Conservation (phyloP, 257 asterid species). For the Verbena officinalis region DNA sequence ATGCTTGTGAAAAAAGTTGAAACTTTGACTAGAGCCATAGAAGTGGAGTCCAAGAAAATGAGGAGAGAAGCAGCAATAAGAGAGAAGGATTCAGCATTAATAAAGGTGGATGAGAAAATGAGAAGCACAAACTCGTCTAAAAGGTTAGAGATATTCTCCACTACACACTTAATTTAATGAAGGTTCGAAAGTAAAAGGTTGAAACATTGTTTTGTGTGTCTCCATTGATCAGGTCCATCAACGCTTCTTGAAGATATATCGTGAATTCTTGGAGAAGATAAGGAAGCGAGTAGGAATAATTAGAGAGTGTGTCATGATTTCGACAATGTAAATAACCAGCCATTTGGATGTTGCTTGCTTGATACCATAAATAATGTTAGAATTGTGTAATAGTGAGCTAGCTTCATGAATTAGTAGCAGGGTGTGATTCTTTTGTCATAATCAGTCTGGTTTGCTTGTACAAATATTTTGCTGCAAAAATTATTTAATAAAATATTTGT, state of each 20-base stretch:
- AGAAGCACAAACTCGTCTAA: slow-evolving; percentile 43
- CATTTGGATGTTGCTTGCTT: slow-evolving; percentile 31
- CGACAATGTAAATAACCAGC: slow-evolving; percentile 30
- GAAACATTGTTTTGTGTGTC: slow-evolving; percentile 11
- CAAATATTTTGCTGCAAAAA: slow-evolving; percentile 22
- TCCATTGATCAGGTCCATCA: slow-evolving; percentile 37
- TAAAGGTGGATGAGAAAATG: slow-evolving; percentile 43
- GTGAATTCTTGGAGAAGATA: neutral
- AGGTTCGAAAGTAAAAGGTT: too few relatives aligned
- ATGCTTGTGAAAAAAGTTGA: slow-evolving; percentile 68
- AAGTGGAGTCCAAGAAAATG: slow-evolving; percentile 63
- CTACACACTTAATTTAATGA: too few relatives aligned
- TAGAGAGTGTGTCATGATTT: slow-evolving; percentile 22
- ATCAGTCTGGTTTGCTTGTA: slow-evolving; percentile 34
- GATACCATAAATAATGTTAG: slow-evolving; percentile 34
- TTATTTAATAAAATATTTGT: slow-evolving; percentile 29
- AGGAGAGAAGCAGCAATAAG: slow-evolving; percentile 66
- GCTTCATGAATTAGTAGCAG: slow-evolving; percentile 22
- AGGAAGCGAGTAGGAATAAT: slow-evolving; percentile 12
- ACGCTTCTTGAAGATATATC: slow-evolving; percentile 40
- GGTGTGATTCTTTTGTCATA: slow-evolving; percentile 18
- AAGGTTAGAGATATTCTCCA: slow-evolving; percentile 41
- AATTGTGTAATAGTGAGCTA: slow-evolving; percentile 21
- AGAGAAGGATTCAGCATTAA: slow-evolving; percentile 48
- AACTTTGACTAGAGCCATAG: slow-evolving; percentile 63